phyloP scores from a whole-genome alignment of 2,329 filamentous ascomycete species.

The Penicillium palitans region DNA sequence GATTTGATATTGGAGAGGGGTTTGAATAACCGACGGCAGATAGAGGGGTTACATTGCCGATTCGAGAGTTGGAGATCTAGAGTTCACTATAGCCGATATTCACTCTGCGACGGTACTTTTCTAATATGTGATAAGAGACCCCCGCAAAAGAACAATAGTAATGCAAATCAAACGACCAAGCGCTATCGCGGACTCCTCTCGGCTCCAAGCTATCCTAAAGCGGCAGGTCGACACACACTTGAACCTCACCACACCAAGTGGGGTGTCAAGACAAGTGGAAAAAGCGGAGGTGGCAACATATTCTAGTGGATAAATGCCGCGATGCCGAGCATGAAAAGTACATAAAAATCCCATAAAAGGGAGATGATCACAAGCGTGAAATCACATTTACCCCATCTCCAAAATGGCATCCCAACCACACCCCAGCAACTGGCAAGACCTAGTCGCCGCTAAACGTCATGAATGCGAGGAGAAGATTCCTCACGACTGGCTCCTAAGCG shows the following conservation, averaged over 20 bases:
- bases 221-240: slow-evolving; percentile 19
- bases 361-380: background rate
- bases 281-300: background rate
- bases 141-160: background rate
- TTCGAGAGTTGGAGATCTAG: background rate
- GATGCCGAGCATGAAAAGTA: background rate
- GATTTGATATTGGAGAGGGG: background rate
- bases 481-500: slow-evolving; percentile 33
- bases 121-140: background rate
- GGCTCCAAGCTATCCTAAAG: slow-evolving; percentile 11
- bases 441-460: slow-evolving; percentile 30
- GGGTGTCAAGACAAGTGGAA: background rate
- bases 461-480: slow-evolving; percentile 36
- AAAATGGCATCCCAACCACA: slow-evolving; percentile 9
- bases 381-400: background rate
- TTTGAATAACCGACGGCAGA: background rate
- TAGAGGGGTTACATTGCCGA: background rate
- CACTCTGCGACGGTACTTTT: background rate
- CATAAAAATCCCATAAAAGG: background rate
- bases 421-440: slow-evolving; percentile 20
- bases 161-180: too few relatives aligned
- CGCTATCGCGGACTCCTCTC: background rate
- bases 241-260: background rate
- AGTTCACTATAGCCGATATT: background rate
- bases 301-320: background rate